These are phyloP conservation scores for Camelina neglecta DNA, from an alignment of 345 rosid genomes.

Conservation along the genomic window DNA sequence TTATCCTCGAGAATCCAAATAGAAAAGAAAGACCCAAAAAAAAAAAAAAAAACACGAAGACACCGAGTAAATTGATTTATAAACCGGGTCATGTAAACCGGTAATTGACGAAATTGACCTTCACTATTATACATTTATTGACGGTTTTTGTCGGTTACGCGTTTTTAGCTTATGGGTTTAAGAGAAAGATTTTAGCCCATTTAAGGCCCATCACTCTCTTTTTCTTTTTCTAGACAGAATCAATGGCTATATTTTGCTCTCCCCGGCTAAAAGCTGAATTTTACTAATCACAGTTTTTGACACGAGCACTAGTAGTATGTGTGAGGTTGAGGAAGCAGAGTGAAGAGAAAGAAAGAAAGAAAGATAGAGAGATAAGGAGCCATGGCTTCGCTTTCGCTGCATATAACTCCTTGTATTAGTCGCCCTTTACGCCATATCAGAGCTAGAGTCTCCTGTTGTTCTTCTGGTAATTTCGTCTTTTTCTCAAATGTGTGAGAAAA, in stretches of 20 bases:
- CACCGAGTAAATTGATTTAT: conserved; percentile 27
- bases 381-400: conserved; percentile 43
- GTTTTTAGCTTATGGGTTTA: conserved; percentile 1
- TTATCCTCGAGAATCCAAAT: conserved; percentile 15
- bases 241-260: conserved; percentile 12
- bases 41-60: background rate
- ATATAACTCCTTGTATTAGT: conserved; percentile 48
- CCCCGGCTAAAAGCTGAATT: no score
- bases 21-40: background rate
- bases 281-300: background rate
- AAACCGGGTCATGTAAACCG: conserved; percentile 29
- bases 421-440: conserved; percentile 50
- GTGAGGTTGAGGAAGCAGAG: conserved; percentile 25
- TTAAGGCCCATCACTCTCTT: background rate
- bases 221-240: background rate
- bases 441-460: conserved; percentile 52
- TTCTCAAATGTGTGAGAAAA: background rate
- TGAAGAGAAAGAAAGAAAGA: conserved; percentile 24
- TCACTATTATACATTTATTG: conserved; percentile 25
- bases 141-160: conserved; percentile 45
- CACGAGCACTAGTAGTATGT: background rate
- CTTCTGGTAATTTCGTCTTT: conserved; percentile 51
- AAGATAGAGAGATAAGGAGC: conserved; percentile 37
- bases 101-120: conserved; percentile 11
- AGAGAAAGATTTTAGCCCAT: background rate